These are phyloP conservation scores for Achaetomium macrosporum DNA, from an alignment of 2,329 filamentous ascomycete species.

Conservation along the genomic window DNA sequence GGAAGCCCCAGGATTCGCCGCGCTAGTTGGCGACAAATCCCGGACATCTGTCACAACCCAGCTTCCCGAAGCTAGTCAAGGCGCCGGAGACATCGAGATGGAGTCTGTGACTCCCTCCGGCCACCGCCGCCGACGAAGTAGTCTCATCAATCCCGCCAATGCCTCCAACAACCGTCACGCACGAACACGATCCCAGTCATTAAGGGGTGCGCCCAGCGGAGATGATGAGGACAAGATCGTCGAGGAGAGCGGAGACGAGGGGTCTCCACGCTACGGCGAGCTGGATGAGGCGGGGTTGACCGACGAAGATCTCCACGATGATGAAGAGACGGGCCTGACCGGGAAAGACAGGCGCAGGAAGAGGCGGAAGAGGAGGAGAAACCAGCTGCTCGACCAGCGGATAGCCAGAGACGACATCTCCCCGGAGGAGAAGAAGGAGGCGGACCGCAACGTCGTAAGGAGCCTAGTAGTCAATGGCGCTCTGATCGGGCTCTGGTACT, in stretches of 20 bases:
- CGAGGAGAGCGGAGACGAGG: slow-evolving; percentile 35
- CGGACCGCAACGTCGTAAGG: slow-evolving; percentile 66
- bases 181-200: slow-evolving; percentile 25
- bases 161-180: slow-evolving; percentile 24
- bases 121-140: slow-evolving; percentile 52
- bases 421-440: slow-evolving; percentile 67
- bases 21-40: not conserved
- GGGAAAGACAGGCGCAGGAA: slow-evolving; percentile 64
- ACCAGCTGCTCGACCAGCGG: slow-evolving; percentile 64
- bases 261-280: slow-evolving; percentile 17
- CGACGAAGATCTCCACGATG: slow-evolving; percentile 71
- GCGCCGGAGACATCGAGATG: slow-evolving; percentile 46
- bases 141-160: slow-evolving; percentile 39
- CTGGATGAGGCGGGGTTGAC: slow-evolving; percentile 48
- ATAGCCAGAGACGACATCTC: slow-evolving; percentile 57
- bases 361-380: slow-evolving; percentile 59
- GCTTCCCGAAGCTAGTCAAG: slow-evolving; percentile 7
- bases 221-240: slow-evolving; percentile 42
- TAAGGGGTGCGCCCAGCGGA: slow-evolving; percentile 26
- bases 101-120: slow-evolving; percentile 43
- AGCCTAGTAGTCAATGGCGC: slow-evolving; percentile 66
- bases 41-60: slow-evolving; percentile 2
- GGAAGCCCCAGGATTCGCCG: slow-evolving; percentile 1
- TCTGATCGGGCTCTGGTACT: slow-evolving; percentile 82
- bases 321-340: slow-evolving; percentile 86